Conservation (phyloP, 306 rosid genomes). For the Cicer yamashitae region DNA sequence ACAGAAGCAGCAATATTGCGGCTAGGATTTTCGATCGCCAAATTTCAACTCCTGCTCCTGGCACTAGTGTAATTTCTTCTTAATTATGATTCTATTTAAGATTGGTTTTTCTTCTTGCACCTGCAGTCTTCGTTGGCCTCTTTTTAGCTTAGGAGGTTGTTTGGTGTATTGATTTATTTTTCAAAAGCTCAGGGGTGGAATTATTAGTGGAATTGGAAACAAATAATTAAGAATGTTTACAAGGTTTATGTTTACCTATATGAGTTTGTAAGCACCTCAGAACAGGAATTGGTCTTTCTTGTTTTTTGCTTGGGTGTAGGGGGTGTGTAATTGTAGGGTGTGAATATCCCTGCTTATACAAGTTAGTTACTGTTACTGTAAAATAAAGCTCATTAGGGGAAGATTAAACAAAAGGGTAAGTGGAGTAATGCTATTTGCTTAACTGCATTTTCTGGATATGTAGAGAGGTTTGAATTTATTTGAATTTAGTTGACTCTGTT, state of each 20-base stretch:
- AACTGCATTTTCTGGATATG: slow-evolving; percentile 18
- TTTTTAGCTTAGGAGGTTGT: neutral
- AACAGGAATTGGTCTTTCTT: neutral
- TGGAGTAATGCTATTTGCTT: slow-evolving; percentile 31
- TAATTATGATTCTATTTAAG: neutral
- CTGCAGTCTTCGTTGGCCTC: neutral
- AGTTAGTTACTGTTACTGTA: neutral
- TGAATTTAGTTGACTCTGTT: slow-evolving; percentile 6
- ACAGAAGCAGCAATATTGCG: slow-evolving; percentile 76
- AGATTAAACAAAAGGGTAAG: slow-evolving; percentile 13
- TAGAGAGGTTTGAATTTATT: slow-evolving; percentile 6
- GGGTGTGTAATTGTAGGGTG: slow-evolving; percentile 14
- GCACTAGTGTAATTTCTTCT: slow-evolving; percentile 70
- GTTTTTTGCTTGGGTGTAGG: no score
- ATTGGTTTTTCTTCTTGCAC: neutral
- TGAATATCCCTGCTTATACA: slow-evolving; percentile 15
- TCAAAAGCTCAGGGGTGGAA: neutral
- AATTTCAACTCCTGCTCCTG: slow-evolving; percentile 82
- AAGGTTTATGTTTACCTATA: slow-evolving; percentile 13
- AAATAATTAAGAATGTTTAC: slow-evolving; percentile 6
- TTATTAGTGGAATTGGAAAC: slow-evolving; percentile 3
- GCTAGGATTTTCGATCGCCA: slow-evolving; percentile 91
- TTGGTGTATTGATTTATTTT: slow-evolving; percentile 1
- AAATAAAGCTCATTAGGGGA: slow-evolving; percentile 9
- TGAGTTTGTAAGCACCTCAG: slow-evolving; percentile 19